Percentiles rank a stretch among this genome's conserved stretches.
These are phyloP conservation scores for Crithidia fasciculata DNA, from an alignment of 208 protist species.

Conservation along the genomic window DNA sequence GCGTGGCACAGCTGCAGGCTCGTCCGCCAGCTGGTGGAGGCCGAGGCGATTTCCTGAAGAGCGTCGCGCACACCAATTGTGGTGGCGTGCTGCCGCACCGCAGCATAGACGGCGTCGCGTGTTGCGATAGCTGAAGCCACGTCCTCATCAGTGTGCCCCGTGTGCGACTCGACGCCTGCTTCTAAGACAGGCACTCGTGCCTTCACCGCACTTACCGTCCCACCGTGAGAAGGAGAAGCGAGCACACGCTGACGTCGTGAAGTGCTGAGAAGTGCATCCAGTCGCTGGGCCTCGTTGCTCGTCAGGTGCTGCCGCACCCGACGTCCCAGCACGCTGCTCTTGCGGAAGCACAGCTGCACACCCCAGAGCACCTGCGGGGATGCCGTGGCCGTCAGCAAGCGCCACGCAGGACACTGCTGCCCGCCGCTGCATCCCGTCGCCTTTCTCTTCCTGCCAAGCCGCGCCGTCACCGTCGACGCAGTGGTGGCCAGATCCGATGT, in stretches of 20 bases:
- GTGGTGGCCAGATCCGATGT: slow-evolving; percentile 21
- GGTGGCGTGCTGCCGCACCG: slow-evolving; percentile 8
- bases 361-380: slow-evolving; percentile 21
- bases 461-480: no score
- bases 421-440: background rate
- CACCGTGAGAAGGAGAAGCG: no score
- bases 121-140: slow-evolving; percentile 7
- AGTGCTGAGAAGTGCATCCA: slow-evolving; percentile 25
- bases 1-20: slow-evolving; percentile 31
- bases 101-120: slow-evolving; percentile 18
- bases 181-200: background rate
- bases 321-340: slow-evolving; percentile 38
- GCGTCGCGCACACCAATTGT: background rate
- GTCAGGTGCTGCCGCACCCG: slow-evolving; percentile 44
- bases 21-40: slow-evolving; percentile 24
- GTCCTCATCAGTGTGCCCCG: slow-evolving; percentile 1
- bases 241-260: background rate
- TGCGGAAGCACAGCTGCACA: slow-evolving; percentile 41
- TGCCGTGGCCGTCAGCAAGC: slow-evolving; percentile 7
- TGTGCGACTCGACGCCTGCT: background rate
- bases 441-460: background rate
- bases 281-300: slow-evolving; percentile 34
- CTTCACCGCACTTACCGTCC: no score
- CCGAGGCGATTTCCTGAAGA: slow-evolving; percentile 17
- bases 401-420: slow-evolving; percentile 21